Conservation (phyloP, 768 basidiomycete genomes). For the Amanita molliuscula region DNA sequence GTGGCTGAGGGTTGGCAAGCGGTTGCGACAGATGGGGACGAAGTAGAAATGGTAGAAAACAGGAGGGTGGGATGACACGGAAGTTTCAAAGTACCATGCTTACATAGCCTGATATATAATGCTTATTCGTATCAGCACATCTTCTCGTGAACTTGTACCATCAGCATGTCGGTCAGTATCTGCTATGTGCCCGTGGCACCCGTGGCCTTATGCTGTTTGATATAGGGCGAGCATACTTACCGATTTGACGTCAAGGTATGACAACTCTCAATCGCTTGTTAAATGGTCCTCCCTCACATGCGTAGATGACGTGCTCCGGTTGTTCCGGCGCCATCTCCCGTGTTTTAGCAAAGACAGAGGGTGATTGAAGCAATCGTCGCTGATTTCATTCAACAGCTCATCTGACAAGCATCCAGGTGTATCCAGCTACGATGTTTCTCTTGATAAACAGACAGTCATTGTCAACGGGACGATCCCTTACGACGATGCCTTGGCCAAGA, state of each 20-base stretch:
- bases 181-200: background rate
- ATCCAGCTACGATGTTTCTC: conserved; percentile 44
- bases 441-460: conserved; percentile 63
- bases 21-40: conserved; percentile 64
- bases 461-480: conserved; percentile 54
- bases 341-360: conserved; percentile 51
- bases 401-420: conserved; percentile 33
- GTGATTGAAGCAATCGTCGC: conserved; percentile 8
- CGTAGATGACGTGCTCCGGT: conserved; percentile 77
- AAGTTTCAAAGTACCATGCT: background rate
- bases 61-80: conserved; percentile 3
- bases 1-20: conserved; percentile 66
- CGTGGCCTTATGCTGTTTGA: background rate
- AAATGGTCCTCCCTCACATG: background rate
- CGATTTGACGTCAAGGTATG: conserved; percentile 77
- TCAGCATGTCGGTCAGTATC: background rate
- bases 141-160: background rate
- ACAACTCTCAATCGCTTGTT: background rate
- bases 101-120: background rate
- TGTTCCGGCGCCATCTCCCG: conserved; percentile 78
- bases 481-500: conserved; percentile 58
- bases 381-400: background rate
- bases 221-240: conserved; percentile 38
- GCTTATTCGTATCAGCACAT: background rate
- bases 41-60: conserved; percentile 57